Base-by-base conservation (phyloP, 371 early-diverging fungal genomes). In the Entomophthora muscae region DNA sequence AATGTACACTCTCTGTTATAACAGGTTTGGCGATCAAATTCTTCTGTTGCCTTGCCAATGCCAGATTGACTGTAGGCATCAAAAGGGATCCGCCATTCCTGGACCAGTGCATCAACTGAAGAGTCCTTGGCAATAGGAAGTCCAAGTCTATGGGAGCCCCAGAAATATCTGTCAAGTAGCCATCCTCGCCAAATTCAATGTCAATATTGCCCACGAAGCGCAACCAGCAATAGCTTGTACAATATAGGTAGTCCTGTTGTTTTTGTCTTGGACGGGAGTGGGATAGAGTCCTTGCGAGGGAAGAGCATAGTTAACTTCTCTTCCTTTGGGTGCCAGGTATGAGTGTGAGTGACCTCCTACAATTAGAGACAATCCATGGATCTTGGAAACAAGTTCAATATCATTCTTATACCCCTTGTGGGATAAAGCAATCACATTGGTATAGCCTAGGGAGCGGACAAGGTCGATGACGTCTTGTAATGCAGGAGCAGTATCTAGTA, bases 341-440 rank as follows among this genome's bases (percentile, higher is more conserved):
- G n/a, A n/a, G n/a, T n/a, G n/a, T n/a, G n/a, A n/a, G n/a, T n/a
- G n/a, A n/a, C n/a, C n/a, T n/a, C n/a, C n/a, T n/a, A 87, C 79
- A 65, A 86, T 82, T 32, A 83, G 65, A 22, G 73, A 66, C 22
- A 81, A 27, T 2, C 84, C 82, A 26, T 68, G 68, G 13, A 76
- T 72, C 0, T 72, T 74, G 42, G 69, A 67, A 0, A 86, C 87
- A 57, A 88, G 61, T 26, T 74, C 72, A 69, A 73, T 68, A 66
- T 88, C 87, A 1, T 71, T 72, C 21, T 65, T 69, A 66, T 85
- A 87, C 3, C 88, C 87, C 57, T 82, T 78, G 66, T 88, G 87
- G 17, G 84, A 84, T 3, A 88, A 53, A 1, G 77, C 75, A 17
- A 88, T 69, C 54, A 88, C 74, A 5, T 80, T 73, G 57, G 77